These are phyloP conservation scores for Fusarium buharicum DNA, from an alignment of 2,329 filamentous ascomycete genomes.

Conservation along the genomic window DNA sequence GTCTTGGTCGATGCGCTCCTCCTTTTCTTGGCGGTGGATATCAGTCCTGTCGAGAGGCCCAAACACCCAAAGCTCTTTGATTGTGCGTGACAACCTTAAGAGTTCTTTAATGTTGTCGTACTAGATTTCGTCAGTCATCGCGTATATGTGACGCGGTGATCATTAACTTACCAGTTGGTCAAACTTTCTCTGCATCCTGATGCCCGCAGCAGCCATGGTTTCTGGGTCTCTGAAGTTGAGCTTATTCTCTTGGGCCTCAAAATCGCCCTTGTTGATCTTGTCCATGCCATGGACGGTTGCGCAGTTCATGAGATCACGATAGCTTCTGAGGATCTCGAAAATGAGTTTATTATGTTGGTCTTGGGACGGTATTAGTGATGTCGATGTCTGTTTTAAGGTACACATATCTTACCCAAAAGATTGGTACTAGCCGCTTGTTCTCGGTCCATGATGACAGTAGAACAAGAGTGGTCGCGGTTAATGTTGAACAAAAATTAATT, in stretches of 20 bases:
- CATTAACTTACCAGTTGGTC: conserved; percentile 52
- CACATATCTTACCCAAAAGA: conserved; percentile 49
- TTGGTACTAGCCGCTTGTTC: conserved; percentile 49
- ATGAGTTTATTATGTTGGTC: conserved; percentile 59
- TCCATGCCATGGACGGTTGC: conserved; percentile 56
- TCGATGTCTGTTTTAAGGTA: background rate
- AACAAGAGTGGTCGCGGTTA: background rate
- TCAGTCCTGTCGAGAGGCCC: conserved; percentile 55
- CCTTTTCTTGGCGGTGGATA: conserved; percentile 49
- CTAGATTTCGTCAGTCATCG: conserved; percentile 31
- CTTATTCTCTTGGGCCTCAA: conserved; percentile 52
- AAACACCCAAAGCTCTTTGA: conserved; percentile 60
- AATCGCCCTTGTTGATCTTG: conserved; percentile 52
- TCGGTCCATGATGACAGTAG: conserved; percentile 47
- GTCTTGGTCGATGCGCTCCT: conserved; percentile 52
- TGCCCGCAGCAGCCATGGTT: conserved; percentile 55
- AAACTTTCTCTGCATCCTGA: conserved; percentile 59
- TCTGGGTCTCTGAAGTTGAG: conserved; percentile 54
- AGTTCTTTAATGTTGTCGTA: conserved; percentile 59
- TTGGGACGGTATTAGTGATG: conserved; percentile 27
- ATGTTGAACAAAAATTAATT: background rate
- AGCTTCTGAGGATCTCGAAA: conserved; percentile 57
- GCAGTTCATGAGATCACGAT: conserved; percentile 56
- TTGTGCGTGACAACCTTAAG: conserved; percentile 55
- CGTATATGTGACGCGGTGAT: background rate